Evolutionary conservation across 2,329 filamentous ascomycete species (phyloP).

Genomic region (Exophiala aquamarina): DNA sequence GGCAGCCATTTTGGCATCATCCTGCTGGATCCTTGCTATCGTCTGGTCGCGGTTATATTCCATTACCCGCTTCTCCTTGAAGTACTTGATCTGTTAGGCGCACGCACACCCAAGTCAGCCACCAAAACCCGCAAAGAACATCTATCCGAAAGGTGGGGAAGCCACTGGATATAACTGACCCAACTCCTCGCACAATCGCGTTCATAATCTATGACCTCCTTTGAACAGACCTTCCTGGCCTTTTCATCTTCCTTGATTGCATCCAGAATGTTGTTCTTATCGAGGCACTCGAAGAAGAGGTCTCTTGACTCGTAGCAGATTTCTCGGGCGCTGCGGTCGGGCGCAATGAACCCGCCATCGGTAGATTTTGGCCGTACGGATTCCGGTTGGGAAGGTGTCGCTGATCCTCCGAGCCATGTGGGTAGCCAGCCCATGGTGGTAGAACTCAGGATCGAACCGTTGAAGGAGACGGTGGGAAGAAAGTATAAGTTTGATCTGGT

Average conservation of each 20-base stretch:
- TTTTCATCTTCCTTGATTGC: conserved; percentile 59
- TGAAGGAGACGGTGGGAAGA: too few relatives aligned
- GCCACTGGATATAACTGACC: conserved; percentile 57
- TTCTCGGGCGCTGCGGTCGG: conserved; percentile 77
- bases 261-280: conserved; percentile 79
- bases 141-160: background rate
- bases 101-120: conserved; percentile 10
- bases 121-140: background rate
- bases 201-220: conserved; percentile 69
- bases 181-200: conserved; percentile 84
- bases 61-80: conserved; percentile 93
- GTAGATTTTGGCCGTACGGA: conserved; percentile 45
- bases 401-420: conserved; percentile 26
- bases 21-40: conserved; percentile 70
- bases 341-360: conserved; percentile 70
- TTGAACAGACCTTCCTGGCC: conserved; percentile 58
- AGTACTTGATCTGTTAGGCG: conserved; percentile 79
- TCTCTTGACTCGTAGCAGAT: conserved; percentile 91
- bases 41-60: conserved; percentile 83
- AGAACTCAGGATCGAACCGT: too few relatives aligned
- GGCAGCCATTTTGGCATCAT: conserved; percentile 66
- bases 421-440: conserved; percentile 27
- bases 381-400: conserved; percentile 27
- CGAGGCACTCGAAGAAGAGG: conserved; percentile 82
- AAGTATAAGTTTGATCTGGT: too few relatives aligned